Percentiles rank a stretch among this genome's conserved stretches.
These are phyloP conservation scores for Pittosporum tobira DNA, from an alignment of 129 eudicot genomes.

Conservation along the genomic window DNA sequence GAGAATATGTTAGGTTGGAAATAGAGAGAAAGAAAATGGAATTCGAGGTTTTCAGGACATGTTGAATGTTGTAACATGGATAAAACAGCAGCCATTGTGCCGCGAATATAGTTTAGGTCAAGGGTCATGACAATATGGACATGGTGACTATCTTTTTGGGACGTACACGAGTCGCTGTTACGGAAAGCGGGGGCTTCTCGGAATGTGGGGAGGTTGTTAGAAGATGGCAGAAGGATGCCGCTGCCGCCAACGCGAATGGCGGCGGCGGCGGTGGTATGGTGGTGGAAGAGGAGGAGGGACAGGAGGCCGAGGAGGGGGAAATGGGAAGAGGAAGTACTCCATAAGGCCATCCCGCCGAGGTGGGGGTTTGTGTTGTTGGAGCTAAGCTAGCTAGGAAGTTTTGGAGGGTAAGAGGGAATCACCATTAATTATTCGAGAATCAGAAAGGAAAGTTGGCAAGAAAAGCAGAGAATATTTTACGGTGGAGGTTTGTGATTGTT, in stretches of 20 bases:
- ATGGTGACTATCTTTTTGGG: background rate
- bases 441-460: background rate
- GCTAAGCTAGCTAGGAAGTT: background rate
- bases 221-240: conserved; percentile 9
- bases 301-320: conserved; percentile 29
- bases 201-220: conserved; percentile 15
- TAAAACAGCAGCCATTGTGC: conserved; percentile 31
- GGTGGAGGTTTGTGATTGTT: background rate
- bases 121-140: conserved; percentile 36
- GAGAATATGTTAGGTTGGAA: conserved; percentile 15
- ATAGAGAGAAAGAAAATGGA: conserved; percentile 26
- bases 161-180: conserved; percentile 20
- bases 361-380: background rate
- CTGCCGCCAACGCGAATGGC: background rate
- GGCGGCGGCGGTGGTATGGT: conserved; percentile 10
- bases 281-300: conserved; percentile 24
- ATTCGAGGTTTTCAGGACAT: conserved; percentile 32
- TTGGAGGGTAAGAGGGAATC: background rate
- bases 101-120: conserved; percentile 29
- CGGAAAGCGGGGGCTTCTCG: conserved; percentile 37
- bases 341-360: conserved; percentile 19
- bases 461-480: background rate
- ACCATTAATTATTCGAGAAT: background rate
- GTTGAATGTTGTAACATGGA: conserved; percentile 35
- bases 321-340: background rate